phyloP scores from a whole-genome alignment of 768 basidiomycete species.

The Serendipita vermifera region DNA sequence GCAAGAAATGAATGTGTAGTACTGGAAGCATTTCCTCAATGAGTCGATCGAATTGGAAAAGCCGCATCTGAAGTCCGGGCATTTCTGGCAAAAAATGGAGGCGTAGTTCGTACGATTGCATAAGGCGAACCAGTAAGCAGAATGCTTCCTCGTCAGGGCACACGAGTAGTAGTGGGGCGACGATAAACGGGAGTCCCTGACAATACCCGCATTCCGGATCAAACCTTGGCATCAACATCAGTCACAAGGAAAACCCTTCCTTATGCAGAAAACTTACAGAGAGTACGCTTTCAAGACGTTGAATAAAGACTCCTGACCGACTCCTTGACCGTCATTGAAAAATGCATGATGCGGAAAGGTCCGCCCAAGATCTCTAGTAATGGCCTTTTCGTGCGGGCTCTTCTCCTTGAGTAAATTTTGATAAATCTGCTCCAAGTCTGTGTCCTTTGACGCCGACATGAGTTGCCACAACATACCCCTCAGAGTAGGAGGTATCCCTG shows the following conservation, averaged over 20 bases:
- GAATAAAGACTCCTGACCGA: slow-evolving; percentile 94
- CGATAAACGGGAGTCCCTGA: slow-evolving; percentile 93
- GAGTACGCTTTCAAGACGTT: slow-evolving; percentile 98
- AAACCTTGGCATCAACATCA: slow-evolving; percentile 39
- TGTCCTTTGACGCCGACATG: slow-evolving; percentile 93
- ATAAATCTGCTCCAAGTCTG: slow-evolving; percentile 72
- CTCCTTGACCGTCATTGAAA: slow-evolving; percentile 87
- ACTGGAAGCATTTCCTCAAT: slow-evolving; percentile 88
- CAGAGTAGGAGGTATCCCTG: slow-evolving; percentile 75
- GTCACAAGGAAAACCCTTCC: neutral
- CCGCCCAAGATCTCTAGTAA: slow-evolving; percentile 80
- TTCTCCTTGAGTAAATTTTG: slow-evolving; percentile 65
- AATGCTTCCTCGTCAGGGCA: slow-evolving; percentile 96
- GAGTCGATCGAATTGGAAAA: slow-evolving; percentile 86
- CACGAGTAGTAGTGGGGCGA: slow-evolving; percentile 83
- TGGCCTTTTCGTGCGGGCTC: slow-evolving; percentile 88
- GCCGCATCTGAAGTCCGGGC: slow-evolving; percentile 88
- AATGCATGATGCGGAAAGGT: slow-evolving; percentile 97
- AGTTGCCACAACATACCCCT: slow-evolving; percentile 96
- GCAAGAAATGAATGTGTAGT: slow-evolving; percentile 81
- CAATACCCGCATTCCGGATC: slow-evolving; percentile 94
- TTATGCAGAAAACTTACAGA: slow-evolving; percentile 37
- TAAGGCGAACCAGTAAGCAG: slow-evolving; percentile 82
- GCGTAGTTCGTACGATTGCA: slow-evolving; percentile 92
- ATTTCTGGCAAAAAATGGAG: slow-evolving; percentile 98